Evolutionary conservation across 768 basidiomycete genomes (phyloP).

Genomic region (Inosperma sp.): DNA sequence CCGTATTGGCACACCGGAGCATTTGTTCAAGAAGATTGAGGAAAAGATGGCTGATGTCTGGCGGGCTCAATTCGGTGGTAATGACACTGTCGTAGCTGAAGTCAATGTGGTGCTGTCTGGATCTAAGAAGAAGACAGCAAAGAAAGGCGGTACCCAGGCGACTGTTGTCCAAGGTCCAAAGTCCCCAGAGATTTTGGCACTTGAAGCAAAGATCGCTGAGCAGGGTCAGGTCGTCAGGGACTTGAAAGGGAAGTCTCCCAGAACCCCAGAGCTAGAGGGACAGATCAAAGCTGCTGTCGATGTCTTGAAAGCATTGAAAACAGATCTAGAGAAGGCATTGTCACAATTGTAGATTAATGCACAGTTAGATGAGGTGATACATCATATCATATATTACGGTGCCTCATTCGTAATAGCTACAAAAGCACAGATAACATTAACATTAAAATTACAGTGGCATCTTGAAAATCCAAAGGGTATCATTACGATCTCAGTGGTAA

Average conservation of each 20-base stretch:
- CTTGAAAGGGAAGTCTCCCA: slow-evolving; percentile 61
- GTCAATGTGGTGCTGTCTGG: slow-evolving; percentile 41
- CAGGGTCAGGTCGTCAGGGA: slow-evolving; percentile 73
- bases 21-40: slow-evolving; percentile 93
- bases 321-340: slow-evolving; percentile 39
- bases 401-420: too few relatives aligned
- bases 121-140: slow-evolving; percentile 54
- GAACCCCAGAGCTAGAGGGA: slow-evolving; percentile 56
- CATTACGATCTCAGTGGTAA: slow-evolving; percentile 25
- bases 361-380: too few relatives aligned
- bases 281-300: slow-evolving; percentile 59
- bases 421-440: too few relatives aligned
- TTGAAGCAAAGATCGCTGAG: slow-evolving; percentile 69
- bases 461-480: neutral
- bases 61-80: slow-evolving; percentile 76
- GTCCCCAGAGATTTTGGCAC: slow-evolving; percentile 63
- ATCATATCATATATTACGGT: too few relatives aligned
- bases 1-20: slow-evolving; percentile 75
- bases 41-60: slow-evolving; percentile 84
- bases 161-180: slow-evolving; percentile 51
- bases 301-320: slow-evolving; percentile 62
- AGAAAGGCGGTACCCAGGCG: slow-evolving; percentile 40
- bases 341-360: slow-evolving; percentile 1
- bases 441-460: neutral
- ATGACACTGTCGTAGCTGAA: slow-evolving; percentile 32